Evolutionary conservation across 2,329 filamentous ascomycete genomes (phyloP).

Genomic region (Ophiocordyceps camponoti-floridani): DNA sequence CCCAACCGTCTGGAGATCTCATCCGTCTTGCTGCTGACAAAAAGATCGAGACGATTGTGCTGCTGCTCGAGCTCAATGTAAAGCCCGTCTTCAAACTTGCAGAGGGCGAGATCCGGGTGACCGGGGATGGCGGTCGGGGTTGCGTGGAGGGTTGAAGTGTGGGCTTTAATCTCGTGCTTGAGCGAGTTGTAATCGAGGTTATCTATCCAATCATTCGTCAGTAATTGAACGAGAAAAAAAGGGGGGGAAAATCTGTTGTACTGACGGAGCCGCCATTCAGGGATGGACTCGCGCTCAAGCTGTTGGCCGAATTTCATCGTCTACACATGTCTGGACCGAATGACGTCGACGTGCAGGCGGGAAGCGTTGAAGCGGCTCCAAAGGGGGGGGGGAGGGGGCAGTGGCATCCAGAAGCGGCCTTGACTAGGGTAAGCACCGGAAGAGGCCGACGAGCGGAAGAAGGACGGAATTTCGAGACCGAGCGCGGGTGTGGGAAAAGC

Average conservation of each 20-base stretch:
- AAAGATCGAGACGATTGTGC: slow-evolving; percentile 61
- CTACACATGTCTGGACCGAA: not conserved
- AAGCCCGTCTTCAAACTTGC: slow-evolving; percentile 53
- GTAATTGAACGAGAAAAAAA: not conserved
- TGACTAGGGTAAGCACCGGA: not conserved
- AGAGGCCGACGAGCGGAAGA: not conserved
- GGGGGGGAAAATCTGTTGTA: slow-evolving; percentile 4
- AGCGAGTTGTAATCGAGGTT: slow-evolving; percentile 83
- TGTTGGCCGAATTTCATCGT: slow-evolving; percentile 28
- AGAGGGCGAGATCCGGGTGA: slow-evolving; percentile 37
- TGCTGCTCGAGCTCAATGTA: slow-evolving; percentile 54
- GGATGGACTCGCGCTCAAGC: slow-evolving; percentile 58
- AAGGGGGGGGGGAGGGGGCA: too few species aligned
- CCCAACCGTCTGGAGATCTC: slow-evolving; percentile 56
- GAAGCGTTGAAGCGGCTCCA: not conserved
- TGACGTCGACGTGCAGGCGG: not conserved
- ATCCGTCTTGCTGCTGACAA: slow-evolving; percentile 63
- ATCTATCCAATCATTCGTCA: slow-evolving; percentile 25
- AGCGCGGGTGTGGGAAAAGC: too few species aligned
- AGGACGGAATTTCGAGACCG: too few species aligned
- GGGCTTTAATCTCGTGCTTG: slow-evolving; percentile 67
- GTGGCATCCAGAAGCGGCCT: not conserved
- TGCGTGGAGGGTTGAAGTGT: slow-evolving; percentile 55
- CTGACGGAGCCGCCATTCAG: slow-evolving; percentile 63
- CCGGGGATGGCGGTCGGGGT: slow-evolving; percentile 59